These are phyloP conservation scores for Ceratobasidium sp. DNA, from an alignment of 1,284 basidiomycete genomes.

Conservation along the genomic window DNA sequence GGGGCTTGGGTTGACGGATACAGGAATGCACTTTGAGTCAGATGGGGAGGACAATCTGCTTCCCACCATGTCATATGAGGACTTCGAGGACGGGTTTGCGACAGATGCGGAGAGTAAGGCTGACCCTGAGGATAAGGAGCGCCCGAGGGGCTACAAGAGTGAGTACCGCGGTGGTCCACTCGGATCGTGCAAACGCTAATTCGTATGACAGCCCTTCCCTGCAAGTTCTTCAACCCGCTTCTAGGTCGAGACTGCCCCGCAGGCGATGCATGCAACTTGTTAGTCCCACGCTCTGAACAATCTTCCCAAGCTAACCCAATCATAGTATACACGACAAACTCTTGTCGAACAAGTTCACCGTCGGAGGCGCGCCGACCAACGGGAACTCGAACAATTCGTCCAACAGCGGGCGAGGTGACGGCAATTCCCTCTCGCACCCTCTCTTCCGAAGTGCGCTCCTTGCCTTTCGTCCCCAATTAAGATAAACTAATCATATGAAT, in stretches of 20 bases:
- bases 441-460: slow-evolving; percentile 22
- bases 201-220: slow-evolving; percentile 3
- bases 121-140: slow-evolving; percentile 28
- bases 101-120: slow-evolving; percentile 21
- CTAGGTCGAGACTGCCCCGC: slow-evolving; percentile 33
- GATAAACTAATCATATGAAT: neutral
- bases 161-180: neutral
- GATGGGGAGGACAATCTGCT: slow-evolving; percentile 24
- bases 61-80: slow-evolving; percentile 27
- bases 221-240: slow-evolving; percentile 38
- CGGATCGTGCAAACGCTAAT: neutral
- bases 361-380: neutral
- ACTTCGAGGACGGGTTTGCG: slow-evolving; percentile 34
- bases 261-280: slow-evolving; percentile 37
- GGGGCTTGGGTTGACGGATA: slow-evolving; percentile 23
- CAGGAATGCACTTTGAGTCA: slow-evolving; percentile 26
- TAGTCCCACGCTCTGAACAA: neutral
- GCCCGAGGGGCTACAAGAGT: slow-evolving; percentile 39
- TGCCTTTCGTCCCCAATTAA: neutral
- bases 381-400: slow-evolving; percentile 6
- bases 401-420: neutral
- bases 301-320: neutral
- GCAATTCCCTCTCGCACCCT: slow-evolving; percentile 19
- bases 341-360: slow-evolving; percentile 25
- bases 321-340: slow-evolving; percentile 37